Percentiles rank a stretch among this genome's conserved stretches.
Evolutionary conservation across 1,284 basidiomycete species (phyloP).

Genomic region (Melanopsichium pennsylvanicum): DNA sequence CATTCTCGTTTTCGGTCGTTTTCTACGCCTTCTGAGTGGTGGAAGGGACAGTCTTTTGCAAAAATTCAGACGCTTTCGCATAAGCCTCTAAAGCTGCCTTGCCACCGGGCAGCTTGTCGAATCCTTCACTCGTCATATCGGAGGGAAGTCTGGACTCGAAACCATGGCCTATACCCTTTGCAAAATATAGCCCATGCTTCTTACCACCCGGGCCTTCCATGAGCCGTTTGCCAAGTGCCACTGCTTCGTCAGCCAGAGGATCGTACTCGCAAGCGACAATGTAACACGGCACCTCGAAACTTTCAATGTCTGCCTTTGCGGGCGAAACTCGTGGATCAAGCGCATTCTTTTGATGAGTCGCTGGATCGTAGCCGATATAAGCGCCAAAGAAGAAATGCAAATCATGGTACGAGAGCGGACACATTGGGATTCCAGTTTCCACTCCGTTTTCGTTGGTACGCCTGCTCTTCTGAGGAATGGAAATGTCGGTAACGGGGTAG

Average conservation of each 20-base stretch:
- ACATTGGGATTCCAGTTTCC: slow-evolving; percentile 23
- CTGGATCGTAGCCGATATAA: slow-evolving; percentile 17
- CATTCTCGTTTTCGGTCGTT: too few relatives aligned
- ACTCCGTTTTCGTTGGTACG: slow-evolving; percentile 29
- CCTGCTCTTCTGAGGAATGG: slow-evolving; percentile 20
- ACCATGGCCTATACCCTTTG: slow-evolving; percentile 28
- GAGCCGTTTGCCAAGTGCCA: slow-evolving; percentile 8
- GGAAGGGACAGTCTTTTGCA: too few relatives aligned
- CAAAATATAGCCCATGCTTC: slow-evolving; percentile 25
- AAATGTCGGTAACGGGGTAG: slow-evolving; percentile 28
- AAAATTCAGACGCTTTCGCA: too few relatives aligned
- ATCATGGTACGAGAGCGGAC: slow-evolving; percentile 14
- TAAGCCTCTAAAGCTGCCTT: slow-evolving; percentile 31
- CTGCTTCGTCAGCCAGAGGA: slow-evolving; percentile 25
- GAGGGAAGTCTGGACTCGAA: slow-evolving; percentile 37
- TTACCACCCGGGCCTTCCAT: slow-evolving; percentile 1
- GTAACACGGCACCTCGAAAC: slow-evolving; percentile 25
- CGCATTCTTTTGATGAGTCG: slow-evolving; percentile 2
- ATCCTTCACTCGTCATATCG: slow-evolving; percentile 6
- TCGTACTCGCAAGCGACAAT: slow-evolving; percentile 44
- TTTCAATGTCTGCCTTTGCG: slow-evolving; percentile 3
- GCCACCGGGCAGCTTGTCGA: slow-evolving; percentile 11
- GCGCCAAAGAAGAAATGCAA: slow-evolving; percentile 42
- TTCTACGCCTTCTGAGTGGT: too few relatives aligned
- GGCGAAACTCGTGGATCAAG: slow-evolving; percentile 29